Evolutionary conservation across 352 stramenopile genomes (phyloP).

Genomic region (Pythium brassicae): DNA sequence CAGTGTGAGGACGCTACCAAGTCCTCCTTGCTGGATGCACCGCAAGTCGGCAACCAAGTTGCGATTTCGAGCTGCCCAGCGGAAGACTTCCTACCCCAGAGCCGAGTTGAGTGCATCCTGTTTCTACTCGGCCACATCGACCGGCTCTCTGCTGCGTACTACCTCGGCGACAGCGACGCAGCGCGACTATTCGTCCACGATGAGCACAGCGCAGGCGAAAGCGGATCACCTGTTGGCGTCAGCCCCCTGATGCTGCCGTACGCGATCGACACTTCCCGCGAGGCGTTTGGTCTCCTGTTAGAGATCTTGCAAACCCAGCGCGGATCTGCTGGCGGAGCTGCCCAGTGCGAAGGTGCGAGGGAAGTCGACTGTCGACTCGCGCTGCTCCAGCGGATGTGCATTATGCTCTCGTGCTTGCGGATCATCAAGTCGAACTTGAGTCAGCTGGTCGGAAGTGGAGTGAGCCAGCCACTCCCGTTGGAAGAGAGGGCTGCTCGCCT

Average conservation of each 20-base stretch:
- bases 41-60: background rate
- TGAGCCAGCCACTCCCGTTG: background rate
- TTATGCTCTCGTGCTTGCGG: conserved; percentile 33
- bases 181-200: background rate
- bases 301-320: conserved; percentile 19
- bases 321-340: background rate
- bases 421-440: conserved; percentile 47
- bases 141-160: conserved; percentile 28
- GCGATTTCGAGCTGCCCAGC: background rate
- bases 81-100: conserved; percentile 5
- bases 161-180: conserved; percentile 11
- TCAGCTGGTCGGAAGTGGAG: conserved; percentile 8
- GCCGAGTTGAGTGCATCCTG: conserved; percentile 16
- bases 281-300: conserved; percentile 22
- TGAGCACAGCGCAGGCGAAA: background rate
- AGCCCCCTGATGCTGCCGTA: conserved; percentile 25
- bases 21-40: background rate
- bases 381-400: conserved; percentile 14
- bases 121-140: conserved; percentile 47
- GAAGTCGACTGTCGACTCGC: background rate
- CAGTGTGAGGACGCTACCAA: background rate
- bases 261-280: conserved; percentile 30
- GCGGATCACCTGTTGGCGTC: background rate
- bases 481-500: background rate
- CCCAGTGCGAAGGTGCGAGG: background rate